These are phyloP conservation scores for Calocybe indica DNA, from an alignment of 768 basidiomycete genomes.

Conservation along the genomic window DNA sequence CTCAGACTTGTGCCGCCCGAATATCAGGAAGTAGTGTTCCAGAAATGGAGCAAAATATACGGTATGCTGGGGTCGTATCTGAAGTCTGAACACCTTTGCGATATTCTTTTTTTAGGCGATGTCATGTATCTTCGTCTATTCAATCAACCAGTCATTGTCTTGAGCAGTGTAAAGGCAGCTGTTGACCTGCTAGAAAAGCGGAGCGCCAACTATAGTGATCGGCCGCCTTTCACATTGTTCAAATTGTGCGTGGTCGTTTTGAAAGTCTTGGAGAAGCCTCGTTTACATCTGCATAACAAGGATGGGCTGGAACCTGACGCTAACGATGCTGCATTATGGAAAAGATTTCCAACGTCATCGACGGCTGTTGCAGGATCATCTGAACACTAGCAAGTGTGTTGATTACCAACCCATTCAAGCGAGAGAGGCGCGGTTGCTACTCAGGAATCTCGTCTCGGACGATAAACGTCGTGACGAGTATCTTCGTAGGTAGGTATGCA, in stretches of 20 bases:
- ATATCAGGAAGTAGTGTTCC: constrained; percentile 8
- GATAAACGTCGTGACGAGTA: constrained; percentile 1
- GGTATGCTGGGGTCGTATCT: constrained; percentile 1
- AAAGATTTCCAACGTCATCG: constrained; percentile 4
- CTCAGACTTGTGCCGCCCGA: constrained; percentile 5
- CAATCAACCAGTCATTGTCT: constrained; percentile 8
- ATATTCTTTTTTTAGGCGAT: constrained; percentile 3
- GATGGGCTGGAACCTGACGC: background rate
- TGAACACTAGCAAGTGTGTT: background rate
- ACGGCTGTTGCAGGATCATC: constrained; percentile 2
- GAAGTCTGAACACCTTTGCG: background rate
- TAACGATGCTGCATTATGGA: background rate
- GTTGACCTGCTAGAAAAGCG: constrained; percentile 11
- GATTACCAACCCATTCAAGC: constrained; percentile 4
- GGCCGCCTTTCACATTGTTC: constrained; percentile 10
- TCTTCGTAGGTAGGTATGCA: constrained; percentile 14
- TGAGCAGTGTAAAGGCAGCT: constrained; percentile 11
- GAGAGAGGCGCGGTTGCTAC: constrained; percentile 1
- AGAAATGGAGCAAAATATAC: constrained; percentile 11
- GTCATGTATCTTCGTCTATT: constrained; percentile 8
- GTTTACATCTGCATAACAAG: background rate
- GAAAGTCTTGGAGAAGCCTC: background rate
- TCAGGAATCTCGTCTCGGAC: constrained; percentile 4
- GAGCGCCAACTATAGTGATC: constrained; percentile 10
- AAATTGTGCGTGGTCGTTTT: constrained; percentile 9